Evolutionary conservation across 2,329 filamentous ascomycete species (phyloP).

Genomic region (Sporothrix variecibatus): DNA sequence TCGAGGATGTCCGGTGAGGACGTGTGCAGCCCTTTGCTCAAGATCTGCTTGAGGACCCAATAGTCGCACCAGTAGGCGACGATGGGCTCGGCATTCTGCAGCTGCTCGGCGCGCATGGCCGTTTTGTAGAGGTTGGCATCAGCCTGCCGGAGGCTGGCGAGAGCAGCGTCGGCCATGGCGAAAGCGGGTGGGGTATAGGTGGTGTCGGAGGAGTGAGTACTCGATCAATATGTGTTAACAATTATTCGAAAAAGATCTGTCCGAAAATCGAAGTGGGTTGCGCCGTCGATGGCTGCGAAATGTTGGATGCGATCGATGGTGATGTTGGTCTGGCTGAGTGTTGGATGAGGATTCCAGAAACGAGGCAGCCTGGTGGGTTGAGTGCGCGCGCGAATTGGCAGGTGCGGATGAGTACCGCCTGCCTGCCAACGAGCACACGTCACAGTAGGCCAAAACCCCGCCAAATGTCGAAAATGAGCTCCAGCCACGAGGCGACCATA

Average conservation of each 20-base stretch:
- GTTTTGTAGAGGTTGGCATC: constrained; percentile 75
- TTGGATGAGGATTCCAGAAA: constrained; percentile 9
- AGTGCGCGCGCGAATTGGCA: background rate
- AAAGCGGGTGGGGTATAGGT: background rate
- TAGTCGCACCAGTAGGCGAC: constrained; percentile 96
- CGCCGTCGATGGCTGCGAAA: background rate
- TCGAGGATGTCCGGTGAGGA: constrained; percentile 73
- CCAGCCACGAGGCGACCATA: background rate
- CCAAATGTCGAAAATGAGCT: constrained; percentile 1
- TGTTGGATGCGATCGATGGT: background rate
- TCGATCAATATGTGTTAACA: no score
- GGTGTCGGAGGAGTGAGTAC: background rate
- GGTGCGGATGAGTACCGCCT: constrained; percentile 6
- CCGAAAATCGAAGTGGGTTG: background rate
- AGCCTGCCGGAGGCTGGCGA: constrained; percentile 71
- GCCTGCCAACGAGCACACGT: background rate
- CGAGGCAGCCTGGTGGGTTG: background rate
- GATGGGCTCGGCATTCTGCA: constrained; percentile 82
- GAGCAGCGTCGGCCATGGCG: constrained; percentile 74
- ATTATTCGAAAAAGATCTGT: background rate
- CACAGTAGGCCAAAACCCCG: background rate
- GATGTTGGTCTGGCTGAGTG: background rate
- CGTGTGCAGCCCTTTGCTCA: constrained; percentile 76
- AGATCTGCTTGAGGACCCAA: constrained; percentile 89
- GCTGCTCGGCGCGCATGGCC: constrained; percentile 77